Base-by-base conservation (phyloP, 108 stramenopile genomes). In the Cyclotella baltica region DNA sequence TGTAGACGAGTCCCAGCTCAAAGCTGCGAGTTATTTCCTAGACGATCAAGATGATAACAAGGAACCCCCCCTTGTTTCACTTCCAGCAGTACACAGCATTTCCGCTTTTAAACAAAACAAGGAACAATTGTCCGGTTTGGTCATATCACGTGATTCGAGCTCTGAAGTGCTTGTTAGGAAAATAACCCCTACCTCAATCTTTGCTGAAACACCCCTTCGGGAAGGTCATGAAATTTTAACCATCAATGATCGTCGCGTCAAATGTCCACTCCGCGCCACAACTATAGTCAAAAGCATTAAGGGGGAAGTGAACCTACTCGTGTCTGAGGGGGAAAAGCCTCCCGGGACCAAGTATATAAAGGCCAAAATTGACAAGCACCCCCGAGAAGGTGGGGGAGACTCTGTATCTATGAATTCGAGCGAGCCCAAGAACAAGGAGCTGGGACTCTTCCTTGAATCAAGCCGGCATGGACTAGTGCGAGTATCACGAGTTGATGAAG, bases 171-270 rank as follows among this genome's bases (percentile, higher is more conserved):
- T 75, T 5, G 56, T 75, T 0, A 55, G 62, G 50, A 62, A 67
- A 19, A 75, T 75, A 25, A 43, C 64, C 13, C 65, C 74, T 27
- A 58, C 74, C 0, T 75, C 74, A 34, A 65, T 75, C 38, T 75
- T 75, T 75, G 55, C 65, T 18, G 50, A 47, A 4, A 66, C 74
- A 25, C 38, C 25, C 16, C 33, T 75, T 22, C 46, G 50, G 46
- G 28, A 50, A n/a, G 74, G 65, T 46, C 65, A 75, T 8, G 74
- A 75, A 33, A 47, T 75, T 11, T 48, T 75, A 20, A 58, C 65
- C 40, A 67, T 75, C 10, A 75, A 67, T 33, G 38, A 35, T 46
- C 74, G 34, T 57, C 74, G 74, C 57, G 65, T 75, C 55, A 75
- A 75, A 57, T 66, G 65, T 52, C 74, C 74, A 19, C 64, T 50